Evolutionary conservation across 2,329 filamentous ascomycete genomes (phyloP).

Genomic region (Xenosphaeropsis pyriputrescens): DNA sequence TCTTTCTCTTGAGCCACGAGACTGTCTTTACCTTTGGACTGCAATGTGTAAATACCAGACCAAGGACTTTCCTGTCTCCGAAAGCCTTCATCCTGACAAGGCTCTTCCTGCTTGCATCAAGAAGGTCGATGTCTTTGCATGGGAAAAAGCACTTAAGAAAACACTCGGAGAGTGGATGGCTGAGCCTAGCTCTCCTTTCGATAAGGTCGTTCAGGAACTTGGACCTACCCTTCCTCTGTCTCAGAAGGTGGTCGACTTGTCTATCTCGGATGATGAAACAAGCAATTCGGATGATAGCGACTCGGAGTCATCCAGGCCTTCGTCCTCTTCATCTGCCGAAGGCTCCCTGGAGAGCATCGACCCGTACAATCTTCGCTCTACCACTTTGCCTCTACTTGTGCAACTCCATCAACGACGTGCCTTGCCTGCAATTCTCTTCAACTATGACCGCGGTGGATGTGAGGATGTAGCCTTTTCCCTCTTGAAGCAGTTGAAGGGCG

Average conservation of each 20-base stretch:
- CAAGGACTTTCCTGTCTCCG: slow-evolving; percentile 30
- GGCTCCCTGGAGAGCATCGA: slow-evolving; percentile 7
- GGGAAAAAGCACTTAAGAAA: slow-evolving; percentile 47
- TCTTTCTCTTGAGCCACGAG: slow-evolving; percentile 53
- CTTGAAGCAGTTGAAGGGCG: slow-evolving; percentile 32
- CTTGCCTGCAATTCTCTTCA: slow-evolving; percentile 63
- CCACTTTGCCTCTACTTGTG: slow-evolving; percentile 40
- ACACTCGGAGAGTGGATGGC: slow-evolving; percentile 45
- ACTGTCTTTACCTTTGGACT: slow-evolving; percentile 53
- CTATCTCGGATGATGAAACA: not conserved
- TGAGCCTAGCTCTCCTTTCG: slow-evolving; percentile 27
- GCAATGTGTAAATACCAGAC: slow-evolving; percentile 45
- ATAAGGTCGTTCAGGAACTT: slow-evolving; percentile 30
- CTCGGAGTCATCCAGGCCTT: not conserved
- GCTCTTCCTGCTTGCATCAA: slow-evolving; percentile 37
- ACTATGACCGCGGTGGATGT: slow-evolving; percentile 54
- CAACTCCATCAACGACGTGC: slow-evolving; percentile 48
- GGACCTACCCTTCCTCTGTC: slow-evolving; percentile 1
- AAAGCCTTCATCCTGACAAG: slow-evolving; percentile 30
- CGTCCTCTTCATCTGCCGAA: slow-evolving; percentile 6
- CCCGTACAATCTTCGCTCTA: slow-evolving; percentile 21
- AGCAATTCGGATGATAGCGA: slow-evolving; percentile 1
- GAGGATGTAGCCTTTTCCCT: slow-evolving; percentile 40
- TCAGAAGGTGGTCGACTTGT: not conserved
- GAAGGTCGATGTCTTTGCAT: slow-evolving; percentile 51